phyloP scores from a whole-genome alignment of 1,284 basidiomycete species.

The Naganishia cerealis region DNA sequence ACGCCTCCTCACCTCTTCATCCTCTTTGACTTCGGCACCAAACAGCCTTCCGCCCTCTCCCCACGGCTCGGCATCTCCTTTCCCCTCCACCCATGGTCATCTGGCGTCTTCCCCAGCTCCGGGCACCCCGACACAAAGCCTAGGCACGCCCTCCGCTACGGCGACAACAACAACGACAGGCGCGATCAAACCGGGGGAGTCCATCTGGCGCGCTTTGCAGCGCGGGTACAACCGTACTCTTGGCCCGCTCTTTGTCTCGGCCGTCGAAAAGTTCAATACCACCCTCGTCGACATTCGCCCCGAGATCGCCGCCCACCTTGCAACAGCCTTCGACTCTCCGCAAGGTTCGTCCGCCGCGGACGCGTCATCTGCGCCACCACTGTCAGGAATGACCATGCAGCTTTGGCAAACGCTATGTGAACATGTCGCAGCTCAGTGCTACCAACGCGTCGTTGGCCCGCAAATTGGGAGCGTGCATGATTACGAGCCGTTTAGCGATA shows the following conservation, averaged over 20 bases:
- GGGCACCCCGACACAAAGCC: slow-evolving; percentile 22
- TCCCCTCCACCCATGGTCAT: slow-evolving; percentile 32
- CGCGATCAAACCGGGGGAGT: slow-evolving; percentile 41
- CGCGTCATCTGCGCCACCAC: neutral
- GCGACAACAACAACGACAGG: slow-evolving; percentile 31
- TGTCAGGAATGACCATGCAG: slow-evolving; percentile 36
- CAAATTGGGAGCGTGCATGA: slow-evolving; percentile 56
- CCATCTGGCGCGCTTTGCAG: slow-evolving; percentile 58
- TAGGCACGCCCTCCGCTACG: neutral
- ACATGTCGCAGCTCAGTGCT: slow-evolving; percentile 58
- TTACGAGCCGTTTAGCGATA: slow-evolving; percentile 44
- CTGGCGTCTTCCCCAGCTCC: slow-evolving; percentile 24
- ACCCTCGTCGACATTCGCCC: slow-evolving; percentile 55
- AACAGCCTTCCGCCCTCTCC: slow-evolving; percentile 34
- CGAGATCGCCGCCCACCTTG: slow-evolving; percentile 42
- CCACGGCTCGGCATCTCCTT: slow-evolving; percentile 39
- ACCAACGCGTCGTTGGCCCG: slow-evolving; percentile 60
- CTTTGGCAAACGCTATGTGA: slow-evolving; percentile 56
- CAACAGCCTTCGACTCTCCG: slow-evolving; percentile 1
- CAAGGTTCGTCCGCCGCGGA: neutral
- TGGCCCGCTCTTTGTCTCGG: slow-evolving; percentile 56
- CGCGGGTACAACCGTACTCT: slow-evolving; percentile 58
- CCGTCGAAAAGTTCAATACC: slow-evolving; percentile 57
- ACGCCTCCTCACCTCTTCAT: slow-evolving; percentile 37
- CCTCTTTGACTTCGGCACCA: slow-evolving; percentile 39